Evolutionary conservation across 352 stramenopile species (phyloP), one percentile per base, ranked within the genome.

Genomic region (Phytophthora sansomeana): DNA sequence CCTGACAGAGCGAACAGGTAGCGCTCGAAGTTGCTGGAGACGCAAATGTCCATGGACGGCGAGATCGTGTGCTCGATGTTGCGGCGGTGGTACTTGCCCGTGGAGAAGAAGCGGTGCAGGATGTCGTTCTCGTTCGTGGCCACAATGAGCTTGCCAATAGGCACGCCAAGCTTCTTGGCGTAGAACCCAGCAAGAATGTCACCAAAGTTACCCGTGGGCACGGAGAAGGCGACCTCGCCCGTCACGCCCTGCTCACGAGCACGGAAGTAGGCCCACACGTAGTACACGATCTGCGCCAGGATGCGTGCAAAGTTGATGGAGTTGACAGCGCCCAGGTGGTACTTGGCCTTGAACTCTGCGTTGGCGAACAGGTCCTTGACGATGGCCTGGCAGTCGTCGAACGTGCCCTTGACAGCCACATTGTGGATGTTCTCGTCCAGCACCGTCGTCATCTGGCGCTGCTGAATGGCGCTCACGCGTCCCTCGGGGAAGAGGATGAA

Each of bases 51-150:
- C 97, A 99, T 99, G 3, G 92, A 98, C 33, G 98, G 98, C 49
- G 95, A 97, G 46, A 98, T 96, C 43, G 96, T 99, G 71, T 98
- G 85, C 43, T 93, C 75, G 67, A 99, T 98, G 46, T 76, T 53
- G 67, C 94, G 78, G 47, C 96, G 87, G 58, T 98, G 93, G 80
- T 99, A 99, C 72, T 98, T 96, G 63, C 97, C 98, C 51, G 89
- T 96, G 16, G 87, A 92, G 74, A 99, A 99, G 79, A 99, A 99
- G 49, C 95, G 89, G 77, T 99, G 95, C 21, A 99, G 80, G 63
- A 99, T 99, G 69, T 99, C 97, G 76, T 99, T 99, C 78, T 99
- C 97, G 78, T 99, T 99, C 10, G 97, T 99, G n/a, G 97, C 97
- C 29, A 99, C 96, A 38, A 99, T 88, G 21, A 99, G 87, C 71